These are phyloP conservation scores for Leavenworthia alabamica DNA, from an alignment of 345 rosid species.

Conservation along the genomic window DNA sequence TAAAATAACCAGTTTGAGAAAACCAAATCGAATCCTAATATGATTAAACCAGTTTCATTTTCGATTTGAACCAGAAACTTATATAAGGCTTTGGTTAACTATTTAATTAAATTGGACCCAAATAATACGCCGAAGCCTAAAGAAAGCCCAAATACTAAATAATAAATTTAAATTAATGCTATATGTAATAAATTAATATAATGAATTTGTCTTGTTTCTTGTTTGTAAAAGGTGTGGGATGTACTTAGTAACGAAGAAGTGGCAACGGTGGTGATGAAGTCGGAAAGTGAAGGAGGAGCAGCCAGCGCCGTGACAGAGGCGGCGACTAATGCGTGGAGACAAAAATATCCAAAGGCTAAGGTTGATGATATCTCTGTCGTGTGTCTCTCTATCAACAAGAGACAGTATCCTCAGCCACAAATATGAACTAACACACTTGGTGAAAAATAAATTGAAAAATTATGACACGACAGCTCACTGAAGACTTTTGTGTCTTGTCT, in stretches of 20 bases:
- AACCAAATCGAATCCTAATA: neutral
- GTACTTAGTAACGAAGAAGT: slow-evolving; percentile 68
- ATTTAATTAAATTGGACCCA: neutral
- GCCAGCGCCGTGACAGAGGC: slow-evolving; percentile 66
- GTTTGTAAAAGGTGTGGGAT: slow-evolving; percentile 60
- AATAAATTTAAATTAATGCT: neutral
- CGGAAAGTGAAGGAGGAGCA: slow-evolving; percentile 38
- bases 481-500: neutral
- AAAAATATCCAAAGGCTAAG: slow-evolving; percentile 54
- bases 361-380: slow-evolving; percentile 64
- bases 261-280: slow-evolving; percentile 39
- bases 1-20: neutral
- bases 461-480: slow-evolving; percentile 10
- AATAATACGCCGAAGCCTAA: neutral
- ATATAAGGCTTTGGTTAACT: neutral
- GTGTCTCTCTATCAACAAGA: slow-evolving; percentile 50
- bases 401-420: neutral
- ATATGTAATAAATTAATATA: neutral
- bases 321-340: slow-evolving; percentile 54
- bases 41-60: neutral
- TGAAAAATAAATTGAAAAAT: neutral
- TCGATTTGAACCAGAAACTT: no score
- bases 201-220: neutral
- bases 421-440: slow-evolving; percentile 15
- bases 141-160: neutral